Percentiles rank a stretch among this genome's conserved stretches.
phyloP scores from a whole-genome alignment of 2,329 filamentous ascomycete genomes.

The Fusarium proliferatum region DNA sequence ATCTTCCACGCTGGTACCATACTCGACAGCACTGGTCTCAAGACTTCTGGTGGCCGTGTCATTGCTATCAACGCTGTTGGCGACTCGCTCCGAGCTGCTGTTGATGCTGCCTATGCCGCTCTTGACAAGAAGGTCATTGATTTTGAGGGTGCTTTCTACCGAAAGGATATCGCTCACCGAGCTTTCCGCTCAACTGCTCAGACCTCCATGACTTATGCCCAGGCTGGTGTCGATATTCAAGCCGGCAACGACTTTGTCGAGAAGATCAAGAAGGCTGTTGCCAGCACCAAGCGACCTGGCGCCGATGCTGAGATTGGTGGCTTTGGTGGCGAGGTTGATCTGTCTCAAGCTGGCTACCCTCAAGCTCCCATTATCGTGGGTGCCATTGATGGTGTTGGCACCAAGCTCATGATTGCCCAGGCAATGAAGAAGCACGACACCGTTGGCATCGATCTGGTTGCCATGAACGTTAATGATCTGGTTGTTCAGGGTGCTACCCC shows the following conservation, averaged over 20 bases:
- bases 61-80: constrained; percentile 89
- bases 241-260: constrained; percentile 93
- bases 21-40: constrained; percentile 70
- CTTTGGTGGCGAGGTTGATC: constrained; percentile 77
- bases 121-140: constrained; percentile 75
- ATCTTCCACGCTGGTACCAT: constrained; percentile 95
- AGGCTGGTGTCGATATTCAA: constrained; percentile 93
- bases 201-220: constrained; percentile 84
- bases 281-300: constrained; percentile 83
- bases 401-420: constrained; percentile 96
- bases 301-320: constrained; percentile 95
- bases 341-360: constrained; percentile 78
- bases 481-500: constrained; percentile 96
- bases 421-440: constrained; percentile 90
- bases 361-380: constrained; percentile 86
- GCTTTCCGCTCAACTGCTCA: constrained; percentile 65
- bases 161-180: constrained; percentile 90
- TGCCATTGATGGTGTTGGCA: constrained; percentile 95
- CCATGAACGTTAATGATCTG: constrained; percentile 99
- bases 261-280: constrained; percentile 90
- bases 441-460: constrained; percentile 95
- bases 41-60: constrained; percentile 87
- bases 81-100: constrained; percentile 80
- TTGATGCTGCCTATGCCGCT: constrained; percentile 87
- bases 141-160: constrained; percentile 90